These are phyloP conservation scores for Prunus campanulata DNA, from an alignment of 306 rosid species.

Conservation along the genomic window DNA sequence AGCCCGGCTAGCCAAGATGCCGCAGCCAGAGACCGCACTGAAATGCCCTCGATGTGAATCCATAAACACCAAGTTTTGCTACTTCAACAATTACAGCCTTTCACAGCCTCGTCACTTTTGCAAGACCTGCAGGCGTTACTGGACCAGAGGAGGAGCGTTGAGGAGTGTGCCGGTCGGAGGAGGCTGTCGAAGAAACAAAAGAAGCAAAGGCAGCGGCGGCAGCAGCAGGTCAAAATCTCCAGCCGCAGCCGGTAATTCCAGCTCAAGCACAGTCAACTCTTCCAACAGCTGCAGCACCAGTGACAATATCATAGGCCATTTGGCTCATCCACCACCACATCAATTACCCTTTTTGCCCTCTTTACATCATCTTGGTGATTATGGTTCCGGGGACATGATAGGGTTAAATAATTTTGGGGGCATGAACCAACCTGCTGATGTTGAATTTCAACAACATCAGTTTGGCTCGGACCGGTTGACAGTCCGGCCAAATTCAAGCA, in stretches of 20 bases:
- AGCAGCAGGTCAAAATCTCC: conserved; percentile 50
- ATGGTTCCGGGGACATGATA: conserved; percentile 32
- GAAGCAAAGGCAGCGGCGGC: conserved; percentile 34
- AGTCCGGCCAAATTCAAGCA: neutral
- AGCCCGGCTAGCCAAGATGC: conserved; percentile 61
- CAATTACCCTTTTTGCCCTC: conserved; percentile 58
- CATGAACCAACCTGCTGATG: conserved; percentile 25
- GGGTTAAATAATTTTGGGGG: conserved; percentile 46
- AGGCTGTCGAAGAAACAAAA: conserved; percentile 76
- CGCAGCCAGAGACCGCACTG: conserved; percentile 50
- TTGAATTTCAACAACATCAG: conserved; percentile 35
- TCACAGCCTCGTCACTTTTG: conserved; percentile 92
- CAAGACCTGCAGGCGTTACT: conserved; percentile 85
- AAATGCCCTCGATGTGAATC: conserved; percentile 94
- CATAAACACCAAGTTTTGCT: conserved; percentile 80
- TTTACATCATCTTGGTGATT: conserved; percentile 44
- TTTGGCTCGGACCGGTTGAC: neutral
- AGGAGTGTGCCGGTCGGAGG: conserved; percentile 92
- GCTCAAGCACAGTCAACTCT: conserved; percentile 44
- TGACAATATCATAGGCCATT: conserved; percentile 38
- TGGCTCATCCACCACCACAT: conserved; percentile 31
- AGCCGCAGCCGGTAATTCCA: conserved; percentile 33
- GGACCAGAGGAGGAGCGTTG: conserved; percentile 89
- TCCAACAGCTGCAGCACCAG: conserved; percentile 37
- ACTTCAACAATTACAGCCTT: conserved; percentile 78